These are phyloP conservation scores for Colletotrichum sp. DNA, from an alignment of 2,329 filamentous ascomycete species.

Conservation along the genomic window DNA sequence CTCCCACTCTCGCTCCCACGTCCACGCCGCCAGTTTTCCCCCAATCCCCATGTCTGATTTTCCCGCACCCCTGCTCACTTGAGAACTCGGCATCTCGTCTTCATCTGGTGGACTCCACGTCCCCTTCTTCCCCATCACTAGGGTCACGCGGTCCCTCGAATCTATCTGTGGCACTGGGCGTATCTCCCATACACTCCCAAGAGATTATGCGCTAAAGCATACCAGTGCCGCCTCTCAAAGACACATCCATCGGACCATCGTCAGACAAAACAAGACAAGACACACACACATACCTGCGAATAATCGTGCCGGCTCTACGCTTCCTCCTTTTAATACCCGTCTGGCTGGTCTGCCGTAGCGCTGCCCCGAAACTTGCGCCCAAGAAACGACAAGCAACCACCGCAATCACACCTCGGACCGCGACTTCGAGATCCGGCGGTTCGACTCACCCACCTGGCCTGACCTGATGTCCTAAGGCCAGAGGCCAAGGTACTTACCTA, in stretches of 20 bases:
- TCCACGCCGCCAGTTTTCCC: not conserved
- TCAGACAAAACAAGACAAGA: not conserved
- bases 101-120: not conserved
- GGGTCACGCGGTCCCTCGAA: constrained; percentile 19
- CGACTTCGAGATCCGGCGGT: not conserved
- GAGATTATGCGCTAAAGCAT: constrained; percentile 17
- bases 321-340: not conserved
- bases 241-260: not conserved
- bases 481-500: not conserved
- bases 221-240: not conserved
- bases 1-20: not conserved
- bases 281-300: not conserved
- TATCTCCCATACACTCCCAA: constrained; percentile 7
- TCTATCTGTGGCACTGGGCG: constrained; percentile 19
- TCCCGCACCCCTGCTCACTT: not conserved
- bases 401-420: not conserved
- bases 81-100: constrained; percentile 8
- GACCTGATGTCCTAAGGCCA: not conserved
- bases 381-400: not conserved
- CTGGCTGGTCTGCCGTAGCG: not conserved
- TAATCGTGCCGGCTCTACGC: not conserved
- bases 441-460: not conserved
- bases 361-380: not conserved
- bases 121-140: not conserved
- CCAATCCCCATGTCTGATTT: constrained; percentile 11